phyloP scores from a whole-genome alignment of 352 stramenopile species.

The Blastocystis sp. region DNA sequence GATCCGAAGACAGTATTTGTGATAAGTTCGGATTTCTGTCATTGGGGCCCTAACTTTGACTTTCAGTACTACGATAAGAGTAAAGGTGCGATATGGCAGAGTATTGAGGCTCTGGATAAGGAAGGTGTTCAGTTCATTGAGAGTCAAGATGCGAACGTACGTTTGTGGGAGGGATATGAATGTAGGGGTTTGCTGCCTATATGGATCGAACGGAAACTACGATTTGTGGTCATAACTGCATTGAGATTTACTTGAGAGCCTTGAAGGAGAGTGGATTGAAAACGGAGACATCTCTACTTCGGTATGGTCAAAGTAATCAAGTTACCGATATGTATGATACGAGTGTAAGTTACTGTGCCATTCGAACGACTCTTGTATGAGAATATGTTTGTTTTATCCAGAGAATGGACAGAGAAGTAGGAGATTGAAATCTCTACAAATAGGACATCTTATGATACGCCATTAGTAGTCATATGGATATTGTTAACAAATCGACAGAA shows the following conservation, averaged over 20 bases:
- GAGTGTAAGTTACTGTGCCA: constrained; percentile 40
- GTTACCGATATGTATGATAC: constrained; percentile 9
- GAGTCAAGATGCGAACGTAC: constrained; percentile 72
- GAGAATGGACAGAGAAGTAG: no score
- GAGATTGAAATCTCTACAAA: no score
- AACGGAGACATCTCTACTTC: neutral
- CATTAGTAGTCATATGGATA: no score
- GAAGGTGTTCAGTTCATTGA: constrained; percentile 77
- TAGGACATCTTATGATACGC: no score
- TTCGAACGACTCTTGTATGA: neutral
- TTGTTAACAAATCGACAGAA: no score
- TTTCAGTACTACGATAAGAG: constrained; percentile 78
- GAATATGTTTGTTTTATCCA: constrained; percentile 4
- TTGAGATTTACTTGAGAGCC: constrained; percentile 67
- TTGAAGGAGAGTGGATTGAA: constrained; percentile 1
- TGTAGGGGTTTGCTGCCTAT: constrained; percentile 82
- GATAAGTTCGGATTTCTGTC: constrained; percentile 91
- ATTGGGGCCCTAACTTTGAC: constrained; percentile 84
- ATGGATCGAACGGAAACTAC: constrained; percentile 86
- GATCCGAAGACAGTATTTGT: constrained; percentile 84
- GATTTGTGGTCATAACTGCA: constrained; percentile 90
- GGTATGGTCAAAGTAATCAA: constrained; percentile 24
- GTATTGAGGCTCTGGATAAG: constrained; percentile 85
- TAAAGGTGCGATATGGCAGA: constrained; percentile 82
- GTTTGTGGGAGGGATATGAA: neutral